phyloP scores from a whole-genome alignment of 768 basidiomycete species.

The Boletus eberwhitei region DNA sequence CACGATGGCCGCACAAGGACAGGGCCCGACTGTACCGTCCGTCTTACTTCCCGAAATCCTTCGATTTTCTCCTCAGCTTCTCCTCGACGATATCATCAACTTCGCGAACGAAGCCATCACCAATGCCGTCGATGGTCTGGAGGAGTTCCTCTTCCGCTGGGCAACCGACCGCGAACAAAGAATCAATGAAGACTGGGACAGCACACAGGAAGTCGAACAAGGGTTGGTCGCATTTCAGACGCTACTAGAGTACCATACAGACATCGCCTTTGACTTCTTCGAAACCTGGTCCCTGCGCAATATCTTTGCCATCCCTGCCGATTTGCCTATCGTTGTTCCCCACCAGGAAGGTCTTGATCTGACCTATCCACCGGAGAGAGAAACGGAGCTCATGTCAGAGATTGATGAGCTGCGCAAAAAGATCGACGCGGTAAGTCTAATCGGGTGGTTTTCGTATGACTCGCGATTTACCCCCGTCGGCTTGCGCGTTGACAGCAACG shows the following conservation, averaged over 20 bases:
- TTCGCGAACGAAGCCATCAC: slow-evolving; percentile 76
- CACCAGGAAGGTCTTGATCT: slow-evolving; percentile 76
- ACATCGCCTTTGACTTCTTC: slow-evolving; percentile 89
- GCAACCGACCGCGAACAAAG: slow-evolving; percentile 58
- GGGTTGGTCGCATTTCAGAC: slow-evolving; percentile 87
- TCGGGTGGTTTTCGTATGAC: background rate
- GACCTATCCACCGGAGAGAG: slow-evolving; percentile 50
- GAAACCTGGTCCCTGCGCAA: slow-evolving; percentile 88
- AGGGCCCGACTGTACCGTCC: slow-evolving; percentile 27
- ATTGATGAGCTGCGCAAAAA: slow-evolving; percentile 63
- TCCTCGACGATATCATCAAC: slow-evolving; percentile 86
- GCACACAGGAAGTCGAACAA: slow-evolving; percentile 69
- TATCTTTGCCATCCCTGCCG: slow-evolving; percentile 73
- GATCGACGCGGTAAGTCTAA: slow-evolving; percentile 62
- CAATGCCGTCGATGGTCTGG: slow-evolving; percentile 75
- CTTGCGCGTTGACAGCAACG: slow-evolving; percentile 48
- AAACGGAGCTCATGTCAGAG: slow-evolving; percentile 61
- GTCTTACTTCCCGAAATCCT: slow-evolving; percentile 50
- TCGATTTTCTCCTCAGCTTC: slow-evolving; percentile 78
- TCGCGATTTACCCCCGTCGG: slow-evolving; percentile 7
- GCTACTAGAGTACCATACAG: slow-evolving; percentile 81
- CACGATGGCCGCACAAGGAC: slow-evolving; percentile 28
- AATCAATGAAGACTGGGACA: slow-evolving; percentile 49
- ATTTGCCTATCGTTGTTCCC: slow-evolving; percentile 67
- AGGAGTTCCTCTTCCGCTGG: slow-evolving; percentile 73